phyloP scores from a whole-genome alignment of 257 asterid species.

The Penstemon eatonii region DNA sequence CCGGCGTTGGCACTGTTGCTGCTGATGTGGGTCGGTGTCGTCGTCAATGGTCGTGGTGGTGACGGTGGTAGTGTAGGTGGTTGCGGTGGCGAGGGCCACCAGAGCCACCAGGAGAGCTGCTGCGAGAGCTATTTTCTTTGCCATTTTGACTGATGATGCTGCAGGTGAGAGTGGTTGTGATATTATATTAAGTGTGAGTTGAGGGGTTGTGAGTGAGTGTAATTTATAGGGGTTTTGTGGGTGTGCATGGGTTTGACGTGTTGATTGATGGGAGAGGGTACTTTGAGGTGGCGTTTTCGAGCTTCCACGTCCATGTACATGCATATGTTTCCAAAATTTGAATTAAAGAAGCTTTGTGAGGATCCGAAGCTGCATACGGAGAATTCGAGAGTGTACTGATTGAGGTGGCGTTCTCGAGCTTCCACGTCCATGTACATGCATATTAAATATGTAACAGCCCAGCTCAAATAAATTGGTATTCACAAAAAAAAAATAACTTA shows the following conservation, averaged over 20 bases:
- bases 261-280: constrained; percentile 20
- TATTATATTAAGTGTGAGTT: not conserved
- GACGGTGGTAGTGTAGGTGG: constrained; percentile 42
- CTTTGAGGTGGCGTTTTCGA: constrained; percentile 14
- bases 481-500: no score
- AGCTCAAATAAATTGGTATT: no score
- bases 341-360: not conserved
- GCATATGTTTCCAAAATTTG: constrained; percentile 27
- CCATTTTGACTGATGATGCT: constrained; percentile 25
- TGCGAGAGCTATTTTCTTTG: constrained; percentile 31
- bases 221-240: constrained; percentile 29
- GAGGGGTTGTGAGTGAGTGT: not conserved
- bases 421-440: no score
- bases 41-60: constrained; percentile 37
- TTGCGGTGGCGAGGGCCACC: constrained; percentile 38
- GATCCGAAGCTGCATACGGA: not conserved
- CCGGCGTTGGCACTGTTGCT: constrained; percentile 39
- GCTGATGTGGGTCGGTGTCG: constrained; percentile 12
- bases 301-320: constrained; percentile 36
- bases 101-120: constrained; percentile 46
- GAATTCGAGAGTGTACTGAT: no score
- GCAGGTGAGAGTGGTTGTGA: not conserved
- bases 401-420: no score
- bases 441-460: no score
- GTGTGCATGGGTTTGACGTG: constrained; percentile 46